These are phyloP conservation scores for Leccinum ponderosum DNA, from an alignment of 1,284 basidiomycete genomes.

Conservation along the genomic window DNA sequence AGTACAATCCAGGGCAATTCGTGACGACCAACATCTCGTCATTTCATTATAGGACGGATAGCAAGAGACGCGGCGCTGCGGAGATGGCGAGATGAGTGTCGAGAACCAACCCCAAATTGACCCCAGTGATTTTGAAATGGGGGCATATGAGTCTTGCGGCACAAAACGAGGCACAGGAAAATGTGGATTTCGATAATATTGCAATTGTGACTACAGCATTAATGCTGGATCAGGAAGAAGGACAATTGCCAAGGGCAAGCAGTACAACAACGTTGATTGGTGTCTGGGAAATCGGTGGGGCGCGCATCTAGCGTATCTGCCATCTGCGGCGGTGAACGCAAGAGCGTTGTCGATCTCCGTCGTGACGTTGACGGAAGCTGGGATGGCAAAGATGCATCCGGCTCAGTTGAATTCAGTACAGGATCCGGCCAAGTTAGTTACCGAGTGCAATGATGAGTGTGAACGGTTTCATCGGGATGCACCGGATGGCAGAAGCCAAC, in stretches of 20 bases:
- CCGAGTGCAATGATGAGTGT: constrained; percentile 11
- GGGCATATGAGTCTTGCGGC: neutral
- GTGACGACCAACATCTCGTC: constrained; percentile 23
- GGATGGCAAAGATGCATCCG: constrained; percentile 1
- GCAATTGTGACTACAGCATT: constrained; percentile 18
- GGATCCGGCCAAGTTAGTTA: constrained; percentile 8
- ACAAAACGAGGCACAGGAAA: constrained; percentile 17
- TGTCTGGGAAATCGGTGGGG: neutral
- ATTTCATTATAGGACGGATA: constrained; percentile 25
- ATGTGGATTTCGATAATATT: constrained; percentile 2
- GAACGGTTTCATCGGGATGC: constrained; percentile 18
- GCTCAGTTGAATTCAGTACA: constrained; percentile 6
- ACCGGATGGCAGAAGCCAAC: constrained; percentile 8
- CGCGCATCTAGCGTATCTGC: neutral
- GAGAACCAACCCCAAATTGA: constrained; percentile 11
- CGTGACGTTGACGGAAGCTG: constrained; percentile 11
- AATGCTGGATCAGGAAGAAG: constrained; percentile 17
- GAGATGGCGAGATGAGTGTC: constrained; percentile 26
- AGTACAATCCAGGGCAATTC: constrained; percentile 26
- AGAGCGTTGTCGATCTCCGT: neutral
- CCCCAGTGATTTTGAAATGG: constrained; percentile 18
- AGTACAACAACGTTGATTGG: neutral
- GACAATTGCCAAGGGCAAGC: neutral
- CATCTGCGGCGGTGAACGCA: neutral
- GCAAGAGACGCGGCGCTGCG: constrained; percentile 19